Percentiles rank a stretch among this genome's conserved stretches.
phyloP scores from a whole-genome alignment of 768 basidiomycete genomes.

The Boletus sp. region DNA sequence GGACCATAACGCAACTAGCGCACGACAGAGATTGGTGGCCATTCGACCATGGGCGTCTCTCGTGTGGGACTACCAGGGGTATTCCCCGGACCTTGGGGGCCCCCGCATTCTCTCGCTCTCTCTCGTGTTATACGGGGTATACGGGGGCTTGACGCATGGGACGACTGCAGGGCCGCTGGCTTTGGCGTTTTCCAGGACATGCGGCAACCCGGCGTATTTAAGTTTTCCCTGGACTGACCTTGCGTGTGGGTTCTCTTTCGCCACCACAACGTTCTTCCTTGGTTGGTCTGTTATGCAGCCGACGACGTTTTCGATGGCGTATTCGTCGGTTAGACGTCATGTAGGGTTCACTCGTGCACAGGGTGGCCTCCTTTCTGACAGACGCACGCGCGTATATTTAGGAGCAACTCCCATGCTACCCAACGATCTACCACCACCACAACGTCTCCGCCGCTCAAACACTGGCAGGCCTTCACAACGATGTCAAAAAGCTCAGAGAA shows the following conservation, averaged over 20 bases:
- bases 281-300: slow-evolving; percentile 16
- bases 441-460: slow-evolving; percentile 17
- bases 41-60: neutral
- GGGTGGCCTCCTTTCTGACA: slow-evolving; percentile 6
- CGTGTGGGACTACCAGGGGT: slow-evolving; percentile 16
- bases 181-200: slow-evolving; percentile 16
- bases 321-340: slow-evolving; percentile 21
- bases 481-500: slow-evolving; percentile 18
- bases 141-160: slow-evolving; percentile 22
- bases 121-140: slow-evolving; percentile 9
- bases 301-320: slow-evolving; percentile 7
- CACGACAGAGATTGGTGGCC: neutral
- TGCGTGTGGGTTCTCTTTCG: slow-evolving; percentile 16
- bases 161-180: slow-evolving; percentile 20
- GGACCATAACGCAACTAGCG: neutral
- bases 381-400: slow-evolving; percentile 1
- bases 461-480: slow-evolving; percentile 17
- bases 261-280: slow-evolving; percentile 10
- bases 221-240: slow-evolving; percentile 10
- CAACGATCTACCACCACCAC: slow-evolving; percentile 16
- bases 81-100: slow-evolving; percentile 4
- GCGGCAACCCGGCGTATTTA: slow-evolving; percentile 23
- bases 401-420: slow-evolving; percentile 16
- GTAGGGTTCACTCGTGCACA: slow-evolving; percentile 12
- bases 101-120: slow-evolving; percentile 3